Evolutionary conservation across 345 rosid species (phyloP), one percentile per base, ranked within the genome.

Genomic region (Microthlaspi erraticum): DNA sequence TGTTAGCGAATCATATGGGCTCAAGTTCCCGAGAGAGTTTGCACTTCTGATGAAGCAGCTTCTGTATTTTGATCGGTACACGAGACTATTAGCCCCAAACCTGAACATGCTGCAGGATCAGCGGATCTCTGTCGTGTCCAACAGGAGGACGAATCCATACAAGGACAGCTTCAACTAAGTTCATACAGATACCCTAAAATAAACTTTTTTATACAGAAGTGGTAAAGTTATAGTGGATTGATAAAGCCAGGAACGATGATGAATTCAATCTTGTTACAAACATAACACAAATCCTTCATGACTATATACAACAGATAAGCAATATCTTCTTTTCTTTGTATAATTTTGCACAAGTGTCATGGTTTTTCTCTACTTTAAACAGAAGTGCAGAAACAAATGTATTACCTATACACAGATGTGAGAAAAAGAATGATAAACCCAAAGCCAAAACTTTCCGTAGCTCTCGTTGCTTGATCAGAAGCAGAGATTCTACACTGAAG

Each of bases 31-130:
- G 0, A 86, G 92, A 79, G 97, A 93, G 74, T 91, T 91, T 80
- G 98, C 97, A 46, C 96, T 93, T 80, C 91, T 93, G n/a, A 44
- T 93, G 93, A 93, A 93, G 78, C 98, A 89, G 81, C 97, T 91
- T 78, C 85, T 93, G 72, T 93, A 93, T 73, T 93, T 91, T 49
- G 98, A 91, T 60, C 92, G 97, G 23, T 93, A 93, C 60, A 93
- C 98, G 0, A 85, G 97, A 61, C 74, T 93, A 80, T 62, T 93
- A 83, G 97, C 98, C 33, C 96, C 98, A 2, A 78, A 85, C 81
- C 6, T 93, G 86, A 91, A 91, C 85, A 93, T 93, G 98, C 96
- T 91, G 70, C 96, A 84, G 65, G 98, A 93, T 73, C 98, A 93
- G 83, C 84, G 98, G 76, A 82, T 93, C 63, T 77, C 93, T 65